phyloP scores from a whole-genome alignment of 805 yeast species.

The Kodamaea neixiangensis region DNA sequence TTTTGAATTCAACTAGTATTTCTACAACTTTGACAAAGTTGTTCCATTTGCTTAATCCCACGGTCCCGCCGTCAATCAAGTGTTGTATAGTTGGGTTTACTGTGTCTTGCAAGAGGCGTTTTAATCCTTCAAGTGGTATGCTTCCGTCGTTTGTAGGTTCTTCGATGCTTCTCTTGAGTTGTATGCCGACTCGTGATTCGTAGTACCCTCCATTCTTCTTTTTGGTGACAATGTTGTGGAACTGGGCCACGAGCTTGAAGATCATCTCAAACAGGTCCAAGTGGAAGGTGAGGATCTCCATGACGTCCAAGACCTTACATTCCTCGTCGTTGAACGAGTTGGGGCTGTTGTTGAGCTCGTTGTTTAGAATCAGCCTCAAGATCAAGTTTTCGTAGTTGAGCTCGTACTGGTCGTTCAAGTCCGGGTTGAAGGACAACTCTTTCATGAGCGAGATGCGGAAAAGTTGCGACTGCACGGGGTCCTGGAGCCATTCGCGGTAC shows the following conservation, averaged over 20 bases:
- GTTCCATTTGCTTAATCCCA: constrained; percentile 9
- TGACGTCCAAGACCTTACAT: constrained; percentile 17
- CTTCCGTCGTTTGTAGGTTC: not conserved
- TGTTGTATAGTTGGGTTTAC: not conserved
- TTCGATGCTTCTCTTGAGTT: not conserved
- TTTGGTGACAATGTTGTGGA: constrained; percentile 4
- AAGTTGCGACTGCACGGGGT: constrained; percentile 2
- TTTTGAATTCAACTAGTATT: constrained; percentile 4
- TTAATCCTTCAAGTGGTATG: not conserved
- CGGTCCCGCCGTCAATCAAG: constrained; percentile 11
- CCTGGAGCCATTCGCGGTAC: constrained; percentile 5
- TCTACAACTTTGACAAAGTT: not conserved
- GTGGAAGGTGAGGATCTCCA: constrained; percentile 20
- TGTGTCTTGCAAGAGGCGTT: constrained; percentile 1
- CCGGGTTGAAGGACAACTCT: constrained; percentile 12
- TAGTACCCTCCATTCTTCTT: not conserved
- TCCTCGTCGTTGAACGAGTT: constrained; percentile 17
- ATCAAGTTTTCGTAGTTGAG: constrained; percentile 18
- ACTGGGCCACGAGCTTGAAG: constrained; percentile 2
- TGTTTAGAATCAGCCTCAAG: constrained; percentile 15
- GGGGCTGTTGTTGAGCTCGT: constrained; percentile 16
- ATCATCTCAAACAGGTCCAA: constrained; percentile 14
- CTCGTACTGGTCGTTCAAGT: constrained; percentile 15
- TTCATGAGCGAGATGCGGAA: constrained; percentile 12
- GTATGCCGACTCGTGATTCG: not conserved